These are phyloP conservation scores for Uncinocarpus reesii DNA, from an alignment of 2,329 filamentous ascomycete genomes.

Conservation along the genomic window DNA sequence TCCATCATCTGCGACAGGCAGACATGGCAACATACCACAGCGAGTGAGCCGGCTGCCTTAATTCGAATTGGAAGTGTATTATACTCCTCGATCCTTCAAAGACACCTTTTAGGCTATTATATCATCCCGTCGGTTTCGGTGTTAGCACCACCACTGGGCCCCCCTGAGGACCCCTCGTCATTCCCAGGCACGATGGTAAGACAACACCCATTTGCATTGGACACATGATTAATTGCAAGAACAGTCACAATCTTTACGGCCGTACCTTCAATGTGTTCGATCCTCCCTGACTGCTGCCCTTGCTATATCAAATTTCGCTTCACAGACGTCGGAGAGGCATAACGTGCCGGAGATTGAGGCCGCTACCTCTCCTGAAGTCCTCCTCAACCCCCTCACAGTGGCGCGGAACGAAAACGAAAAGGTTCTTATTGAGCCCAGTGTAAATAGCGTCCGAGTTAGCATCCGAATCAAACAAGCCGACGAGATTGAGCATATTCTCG, in stretches of 20 bases:
- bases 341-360: slow-evolving; percentile 98
- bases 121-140: neutral
- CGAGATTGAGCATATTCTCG: slow-evolving; percentile 94
- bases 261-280: slow-evolving; percentile 92
- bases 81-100: too few relatives aligned
- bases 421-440: slow-evolving; percentile 88
- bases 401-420: slow-evolving; percentile 95
- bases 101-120: neutral
- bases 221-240: slow-evolving; percentile 11
- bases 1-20: neutral
- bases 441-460: slow-evolving; percentile 94
- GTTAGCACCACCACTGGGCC: neutral
- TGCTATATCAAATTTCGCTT: slow-evolving; percentile 92
- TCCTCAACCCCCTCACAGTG: slow-evolving; percentile 81
- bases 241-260: slow-evolving; percentile 89
- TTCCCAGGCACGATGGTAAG: slow-evolving; percentile 17
- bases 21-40: neutral
- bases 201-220: neutral
- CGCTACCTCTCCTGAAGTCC: slow-evolving; percentile 79
- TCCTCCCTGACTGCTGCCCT: slow-evolving; percentile 89
- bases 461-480: slow-evolving; percentile 99
- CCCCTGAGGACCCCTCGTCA: neutral
- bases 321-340: slow-evolving; percentile 89
- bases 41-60: neutral
- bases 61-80: too few relatives aligned